Conservation (phyloP, 2,329 filamentous ascomycete genomes). For the Trichoderma lentiforme region DNA sequence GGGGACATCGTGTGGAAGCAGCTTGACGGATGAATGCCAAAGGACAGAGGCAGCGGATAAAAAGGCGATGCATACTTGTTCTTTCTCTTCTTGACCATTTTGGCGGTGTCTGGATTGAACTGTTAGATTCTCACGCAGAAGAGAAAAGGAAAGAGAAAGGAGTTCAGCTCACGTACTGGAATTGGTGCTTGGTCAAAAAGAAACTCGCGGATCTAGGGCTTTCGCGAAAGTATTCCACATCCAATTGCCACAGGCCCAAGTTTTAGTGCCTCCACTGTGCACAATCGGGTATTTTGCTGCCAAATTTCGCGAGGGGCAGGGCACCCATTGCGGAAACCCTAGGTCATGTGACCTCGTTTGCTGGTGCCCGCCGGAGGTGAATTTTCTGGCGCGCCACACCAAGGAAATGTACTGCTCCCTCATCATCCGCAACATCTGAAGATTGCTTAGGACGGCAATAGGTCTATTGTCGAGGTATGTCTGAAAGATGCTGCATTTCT, state of each 20-base stretch:
- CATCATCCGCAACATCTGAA: conserved; percentile 49
- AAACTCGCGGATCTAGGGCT: conserved; percentile 18
- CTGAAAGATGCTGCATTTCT: conserved; percentile 48
- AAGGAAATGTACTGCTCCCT: conserved; percentile 24
- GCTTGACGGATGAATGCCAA: background rate
- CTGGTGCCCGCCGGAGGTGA: conserved; percentile 16
- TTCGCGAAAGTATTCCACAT: conserved; percentile 16
- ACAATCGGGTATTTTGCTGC: background rate
- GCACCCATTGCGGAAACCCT: conserved; percentile 26
- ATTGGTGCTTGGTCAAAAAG: conserved; percentile 21
- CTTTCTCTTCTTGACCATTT: conserved; percentile 71
- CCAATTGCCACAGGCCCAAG: background rate
- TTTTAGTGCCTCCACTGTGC: conserved; percentile 11
- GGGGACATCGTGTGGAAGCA: conserved; percentile 27
- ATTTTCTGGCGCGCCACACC: conserved; percentile 34
- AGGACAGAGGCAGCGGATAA: background rate
- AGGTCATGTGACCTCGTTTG: conserved; percentile 26
- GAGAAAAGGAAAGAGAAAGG: conserved; percentile 21
- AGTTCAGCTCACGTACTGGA: conserved; percentile 28
- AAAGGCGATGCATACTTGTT: conserved; percentile 49
- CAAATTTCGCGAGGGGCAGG: conserved; percentile 22
- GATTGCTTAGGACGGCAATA: conserved; percentile 63
- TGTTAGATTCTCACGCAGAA: conserved; percentile 32
- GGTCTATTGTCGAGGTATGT: conserved; percentile 61
- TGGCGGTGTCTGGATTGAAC: conserved; percentile 52